These are phyloP conservation scores for Orobanche coerulescens DNA, from an alignment of 257 asterid genomes.

Conservation along the genomic window DNA sequence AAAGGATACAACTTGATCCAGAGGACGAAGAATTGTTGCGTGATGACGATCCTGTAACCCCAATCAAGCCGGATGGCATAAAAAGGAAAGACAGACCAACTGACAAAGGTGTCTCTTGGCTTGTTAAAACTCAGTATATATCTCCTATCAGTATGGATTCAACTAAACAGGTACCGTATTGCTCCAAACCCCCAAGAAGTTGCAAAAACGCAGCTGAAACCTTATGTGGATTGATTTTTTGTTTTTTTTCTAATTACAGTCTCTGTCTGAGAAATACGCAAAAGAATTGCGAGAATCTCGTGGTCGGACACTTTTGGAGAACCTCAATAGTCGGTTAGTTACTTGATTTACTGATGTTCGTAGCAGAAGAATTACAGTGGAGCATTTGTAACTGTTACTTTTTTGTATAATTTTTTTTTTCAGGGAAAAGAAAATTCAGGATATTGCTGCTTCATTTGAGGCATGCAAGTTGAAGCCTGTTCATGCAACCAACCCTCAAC, in stretches of 20 bases:
- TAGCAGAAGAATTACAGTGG: slow-evolving; percentile 5
- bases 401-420: slow-evolving; percentile 6
- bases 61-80: slow-evolving; percentile 77
- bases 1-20: slow-evolving; percentile 61
- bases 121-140: slow-evolving; percentile 91
- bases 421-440: slow-evolving; percentile 75
- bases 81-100: slow-evolving; percentile 92
- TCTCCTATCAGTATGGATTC: slow-evolving; percentile 89
- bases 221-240: slow-evolving; percentile 13
- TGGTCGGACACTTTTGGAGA: slow-evolving; percentile 67
- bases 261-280: slow-evolving; percentile 86
- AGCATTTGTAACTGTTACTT: slow-evolving; percentile 5
- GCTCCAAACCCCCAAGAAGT: neutral
- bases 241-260: slow-evolving; percentile 37
- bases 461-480: slow-evolving; percentile 75
- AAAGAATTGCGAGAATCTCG: slow-evolving; percentile 79
- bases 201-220: slow-evolving; percentile 3
- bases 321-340: slow-evolving; percentile 73
- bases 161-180: slow-evolving; percentile 60
- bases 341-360: slow-evolving; percentile 17
- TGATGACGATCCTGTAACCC: slow-evolving; percentile 86
- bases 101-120: slow-evolving; percentile 96
- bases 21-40: slow-evolving; percentile 87
- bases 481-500: slow-evolving; percentile 59
- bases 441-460: slow-evolving; percentile 70